phyloP scores from a whole-genome alignment of 208 protist species.

The Trypanosoma conorhini region DNA sequence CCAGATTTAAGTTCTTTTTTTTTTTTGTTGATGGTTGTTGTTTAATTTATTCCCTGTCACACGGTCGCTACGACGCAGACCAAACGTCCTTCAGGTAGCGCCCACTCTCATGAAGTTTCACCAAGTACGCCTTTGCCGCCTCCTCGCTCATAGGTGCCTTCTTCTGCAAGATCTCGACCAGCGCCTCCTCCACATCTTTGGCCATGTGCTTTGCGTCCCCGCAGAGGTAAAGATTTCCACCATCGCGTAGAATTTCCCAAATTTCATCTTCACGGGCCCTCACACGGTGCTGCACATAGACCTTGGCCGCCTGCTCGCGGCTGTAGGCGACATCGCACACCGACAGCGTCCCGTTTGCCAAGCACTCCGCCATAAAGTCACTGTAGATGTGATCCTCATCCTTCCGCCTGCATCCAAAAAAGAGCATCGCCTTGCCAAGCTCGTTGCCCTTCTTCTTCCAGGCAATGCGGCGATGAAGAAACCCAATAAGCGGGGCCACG shows the following conservation, averaged over 20 bases:
- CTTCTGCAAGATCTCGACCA: slow-evolving; percentile 52
- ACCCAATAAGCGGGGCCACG: slow-evolving; percentile 94
- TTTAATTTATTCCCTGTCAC: neutral
- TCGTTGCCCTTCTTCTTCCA: slow-evolving; percentile 73
- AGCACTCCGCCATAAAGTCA: slow-evolving; percentile 60
- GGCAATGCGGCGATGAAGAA: slow-evolving; percentile 88
- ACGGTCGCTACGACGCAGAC: slow-evolving; percentile 42
- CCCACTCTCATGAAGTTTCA: slow-evolving; percentile 54
- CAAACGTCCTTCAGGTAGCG: slow-evolving; percentile 89
- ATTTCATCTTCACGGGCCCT: slow-evolving; percentile 52
- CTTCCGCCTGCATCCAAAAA: slow-evolving; percentile 89
- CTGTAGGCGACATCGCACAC: slow-evolving; percentile 83
- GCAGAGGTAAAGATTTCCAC: slow-evolving; percentile 91
- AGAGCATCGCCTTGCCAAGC: slow-evolving; percentile 77
- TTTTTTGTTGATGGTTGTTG: too few relatives aligned
- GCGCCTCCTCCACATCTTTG: slow-evolving; percentile 80
- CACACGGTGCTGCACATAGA: slow-evolving; percentile 94
- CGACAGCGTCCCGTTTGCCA: slow-evolving; percentile 65
- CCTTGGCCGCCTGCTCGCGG: slow-evolving; percentile 72
- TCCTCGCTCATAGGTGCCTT: slow-evolving; percentile 48
- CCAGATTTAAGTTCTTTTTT: neutral
- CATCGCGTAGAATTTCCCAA: slow-evolving; percentile 65
- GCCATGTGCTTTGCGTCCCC: slow-evolving; percentile 93
- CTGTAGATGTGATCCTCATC: slow-evolving; percentile 87
- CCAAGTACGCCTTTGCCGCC: slow-evolving; percentile 52